Conservation (phyloP, 2,329 filamentous ascomycete genomes). For the Claviceps paspali region DNA sequence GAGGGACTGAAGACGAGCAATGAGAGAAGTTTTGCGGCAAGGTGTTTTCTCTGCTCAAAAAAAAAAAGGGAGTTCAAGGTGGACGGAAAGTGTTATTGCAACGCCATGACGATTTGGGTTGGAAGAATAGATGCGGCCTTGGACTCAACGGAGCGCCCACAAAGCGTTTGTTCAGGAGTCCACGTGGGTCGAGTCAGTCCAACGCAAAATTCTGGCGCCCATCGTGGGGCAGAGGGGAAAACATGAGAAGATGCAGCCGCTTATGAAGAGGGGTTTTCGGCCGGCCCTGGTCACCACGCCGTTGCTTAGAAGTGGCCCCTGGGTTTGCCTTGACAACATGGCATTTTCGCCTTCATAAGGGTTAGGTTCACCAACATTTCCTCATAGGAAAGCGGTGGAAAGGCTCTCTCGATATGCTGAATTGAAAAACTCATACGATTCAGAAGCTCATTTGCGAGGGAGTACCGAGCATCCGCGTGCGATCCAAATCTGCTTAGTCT, state of each 20-base stretch:
- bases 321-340: too few relatives aligned
- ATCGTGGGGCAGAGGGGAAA: conserved; percentile 1
- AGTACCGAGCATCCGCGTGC: too few relatives aligned
- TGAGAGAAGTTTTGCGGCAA: not conserved
- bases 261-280: not conserved
- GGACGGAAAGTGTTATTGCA: not conserved
- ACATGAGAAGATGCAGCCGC: not conserved
- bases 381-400: too few relatives aligned
- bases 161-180: conserved; percentile 1
- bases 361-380: too few relatives aligned
- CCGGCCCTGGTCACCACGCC: not conserved
- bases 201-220: conserved; percentile 4
- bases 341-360: too few relatives aligned
- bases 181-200: conserved; percentile 5
- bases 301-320: too few relatives aligned
- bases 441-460: too few relatives aligned
- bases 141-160: not conserved
- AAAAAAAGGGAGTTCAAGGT: not conserved
- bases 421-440: too few relatives aligned
- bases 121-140: not conserved
- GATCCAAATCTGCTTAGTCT: too few relatives aligned
- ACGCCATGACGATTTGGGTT: not conserved
- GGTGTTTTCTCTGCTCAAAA: not conserved
- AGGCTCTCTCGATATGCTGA: too few relatives aligned
- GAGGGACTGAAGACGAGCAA: too few relatives aligned